phyloP scores from a whole-genome alignment of 257 asterid species.

The Solanum arcanum region DNA sequence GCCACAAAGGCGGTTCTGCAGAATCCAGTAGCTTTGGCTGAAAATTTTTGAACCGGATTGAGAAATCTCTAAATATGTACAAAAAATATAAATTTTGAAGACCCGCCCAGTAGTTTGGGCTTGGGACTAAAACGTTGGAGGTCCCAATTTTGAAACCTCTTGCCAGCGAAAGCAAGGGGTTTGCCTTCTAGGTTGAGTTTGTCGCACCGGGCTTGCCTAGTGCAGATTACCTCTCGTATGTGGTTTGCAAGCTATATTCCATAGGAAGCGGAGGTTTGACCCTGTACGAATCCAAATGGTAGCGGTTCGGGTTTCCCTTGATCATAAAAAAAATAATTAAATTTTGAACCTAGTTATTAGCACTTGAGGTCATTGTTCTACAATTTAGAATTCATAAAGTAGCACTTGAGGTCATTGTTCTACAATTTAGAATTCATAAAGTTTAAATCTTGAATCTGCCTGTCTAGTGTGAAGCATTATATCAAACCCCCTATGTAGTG shows the following conservation, averaged over 20 bases:
- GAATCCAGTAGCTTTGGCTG: neutral
- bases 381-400: neutral
- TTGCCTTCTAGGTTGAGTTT: too few relatives aligned
- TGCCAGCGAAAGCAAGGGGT: too few relatives aligned
- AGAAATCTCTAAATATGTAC: neutral
- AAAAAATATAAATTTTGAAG: neutral
- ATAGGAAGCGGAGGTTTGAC: too few relatives aligned
- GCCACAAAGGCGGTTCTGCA: neutral
- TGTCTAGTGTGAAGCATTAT: neutral
- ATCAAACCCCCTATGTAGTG: neutral
- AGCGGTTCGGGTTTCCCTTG: too few relatives aligned
- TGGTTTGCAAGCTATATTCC: too few relatives aligned
- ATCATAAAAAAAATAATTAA: neutral
- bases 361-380: neutral
- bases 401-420: neutral
- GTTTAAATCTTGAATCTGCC: neutral
- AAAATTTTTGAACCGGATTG: neutral
- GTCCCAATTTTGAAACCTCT: too few relatives aligned
- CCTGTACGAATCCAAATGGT: too few relatives aligned
- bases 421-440: neutral
- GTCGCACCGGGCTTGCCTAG: too few relatives aligned
- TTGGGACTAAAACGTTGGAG: too few relatives aligned
- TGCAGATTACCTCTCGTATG: too few relatives aligned
- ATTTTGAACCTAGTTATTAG: neutral
- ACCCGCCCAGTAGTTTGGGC: too few relatives aligned